A percentile compares a stretch with the other conserved stretches of the same genome.
phyloP scores from a whole-genome alignment of 2,329 filamentous ascomycete genomes.

The Cladosporium colombiae region DNA sequence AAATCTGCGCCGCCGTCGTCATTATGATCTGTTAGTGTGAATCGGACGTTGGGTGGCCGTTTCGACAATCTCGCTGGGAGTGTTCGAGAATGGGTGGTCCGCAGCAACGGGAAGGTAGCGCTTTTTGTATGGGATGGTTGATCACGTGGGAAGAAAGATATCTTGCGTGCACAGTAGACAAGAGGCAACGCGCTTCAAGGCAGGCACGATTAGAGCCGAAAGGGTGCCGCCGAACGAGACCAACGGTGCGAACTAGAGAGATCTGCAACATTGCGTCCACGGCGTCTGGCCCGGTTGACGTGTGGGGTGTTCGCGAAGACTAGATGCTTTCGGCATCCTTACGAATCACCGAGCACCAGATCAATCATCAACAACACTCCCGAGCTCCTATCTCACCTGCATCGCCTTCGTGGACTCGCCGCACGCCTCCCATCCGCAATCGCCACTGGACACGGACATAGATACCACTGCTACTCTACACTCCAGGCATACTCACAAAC shows the following conservation, averaged over 20 bases:
- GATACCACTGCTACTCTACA: not conserved
- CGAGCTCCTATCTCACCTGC: constrained; percentile 1
- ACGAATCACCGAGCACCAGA: constrained; percentile 6
- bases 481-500: not conserved
- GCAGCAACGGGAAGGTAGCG: not conserved
- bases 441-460: not conserved
- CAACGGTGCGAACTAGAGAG: not conserved
- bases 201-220: not conserved
- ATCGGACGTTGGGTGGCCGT: not conserved
- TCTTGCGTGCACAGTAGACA: not conserved
- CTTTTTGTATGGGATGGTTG: not conserved
- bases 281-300: not conserved
- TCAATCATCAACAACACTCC: constrained; percentile 3
- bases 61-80: not conserved
- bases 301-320: constrained; percentile 4
- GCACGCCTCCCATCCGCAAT: not conserved
- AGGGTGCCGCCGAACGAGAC: not conserved
- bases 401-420: not conserved
- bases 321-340: constrained; percentile 9
- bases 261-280: constrained; percentile 12
- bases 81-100: not conserved
- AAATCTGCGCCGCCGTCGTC: not conserved
- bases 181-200: not conserved
- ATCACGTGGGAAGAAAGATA: not conserved
- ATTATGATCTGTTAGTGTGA: not conserved